Evolutionary conservation across 2,329 filamentous ascomycete species (phyloP), one percentile per base, ranked within the genome.

Genomic region (Zopfia rhizophila): DNA sequence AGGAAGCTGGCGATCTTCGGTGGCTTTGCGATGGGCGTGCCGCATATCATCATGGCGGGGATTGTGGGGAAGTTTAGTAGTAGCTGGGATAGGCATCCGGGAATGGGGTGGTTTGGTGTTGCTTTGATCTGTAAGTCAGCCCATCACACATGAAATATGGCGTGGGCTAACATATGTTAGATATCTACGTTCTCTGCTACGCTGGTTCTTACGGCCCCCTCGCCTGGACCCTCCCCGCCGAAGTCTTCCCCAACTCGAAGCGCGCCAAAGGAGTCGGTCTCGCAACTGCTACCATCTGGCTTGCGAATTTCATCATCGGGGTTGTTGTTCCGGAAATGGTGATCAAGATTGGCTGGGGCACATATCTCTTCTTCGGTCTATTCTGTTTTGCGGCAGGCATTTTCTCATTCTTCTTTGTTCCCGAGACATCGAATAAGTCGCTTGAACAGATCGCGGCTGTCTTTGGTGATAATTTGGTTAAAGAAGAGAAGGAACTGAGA

Each of bases 271-370:
- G 41, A n/a, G 89, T 94, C 48, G 90, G 82, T 64, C 81, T 94
- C 38, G 91, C 90, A 35, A 94, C 90, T 14, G 88, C 90, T 50
- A 90, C 87, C 69, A 95, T 94, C 82, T 95, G 90, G 90, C 82
- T 93, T 56, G 92, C 88, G 87, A 93, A 91, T 32, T 68, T 61
- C 30, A 54, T 68, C 30, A 91, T 95, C 48, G 87, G 88, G 1
- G 45, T 61, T 2, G 54, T 63, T 32, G 91, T 88, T 0, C 89
- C 89, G 0, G 91, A 88, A 66, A 83, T 95, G 78, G 87, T 92
- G 13, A 83, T 85, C 13, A 82, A 88, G 1, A 54, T 63, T 18
- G 48, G 74, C 23, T 74, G 73, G 39, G 77, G 57, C 1, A 61
- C 55, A 3, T 82, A 82, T 61, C 79, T 80, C 53, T 75, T 82